Conservation (phyloP, 768 basidiomycete species). For the Podaxis mareebaensis region DNA sequence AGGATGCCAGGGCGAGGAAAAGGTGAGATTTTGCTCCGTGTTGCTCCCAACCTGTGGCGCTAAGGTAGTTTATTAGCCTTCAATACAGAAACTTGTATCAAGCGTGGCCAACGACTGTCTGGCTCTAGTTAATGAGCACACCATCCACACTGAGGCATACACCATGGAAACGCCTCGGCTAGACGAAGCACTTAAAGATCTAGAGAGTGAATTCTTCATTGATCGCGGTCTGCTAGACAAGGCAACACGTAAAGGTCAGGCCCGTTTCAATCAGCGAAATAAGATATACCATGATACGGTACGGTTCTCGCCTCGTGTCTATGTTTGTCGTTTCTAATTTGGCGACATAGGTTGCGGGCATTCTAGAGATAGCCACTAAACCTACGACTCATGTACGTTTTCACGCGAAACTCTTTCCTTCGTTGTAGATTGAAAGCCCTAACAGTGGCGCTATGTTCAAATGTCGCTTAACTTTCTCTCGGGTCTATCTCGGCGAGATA, state of each 20-base stretch:
- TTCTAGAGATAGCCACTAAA: constrained; percentile 59
- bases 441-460: constrained; percentile 82
- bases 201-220: constrained; percentile 53
- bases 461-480: constrained; percentile 64
- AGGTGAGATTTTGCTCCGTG: constrained; percentile 44
- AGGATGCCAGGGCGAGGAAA: constrained; percentile 83
- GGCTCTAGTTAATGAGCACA: constrained; percentile 62
- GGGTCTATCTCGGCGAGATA: constrained; percentile 65
- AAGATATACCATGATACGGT: constrained; percentile 53
- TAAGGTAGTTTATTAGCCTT: constrained; percentile 47
- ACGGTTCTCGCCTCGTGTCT: constrained; percentile 8
- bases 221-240: constrained; percentile 43
- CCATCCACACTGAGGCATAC: constrained; percentile 63
- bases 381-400: constrained; percentile 70
- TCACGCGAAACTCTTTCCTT: constrained; percentile 1
- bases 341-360: constrained; percentile 49
- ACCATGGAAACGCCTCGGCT: constrained; percentile 48
- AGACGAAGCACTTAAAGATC: constrained; percentile 43
- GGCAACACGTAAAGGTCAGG: constrained; percentile 41
- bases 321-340: constrained; percentile 15
- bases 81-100: constrained; percentile 70
- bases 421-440: background rate
- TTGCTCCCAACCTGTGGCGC: background rate
- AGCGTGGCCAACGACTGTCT: constrained; percentile 65
- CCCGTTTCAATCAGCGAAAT: constrained; percentile 46